Evolutionary conservation across 495 filamentous ascomycete genomes (phyloP), one percentile per base, ranked within the genome.

Genomic region (Chaetomium cochliodes): DNA sequence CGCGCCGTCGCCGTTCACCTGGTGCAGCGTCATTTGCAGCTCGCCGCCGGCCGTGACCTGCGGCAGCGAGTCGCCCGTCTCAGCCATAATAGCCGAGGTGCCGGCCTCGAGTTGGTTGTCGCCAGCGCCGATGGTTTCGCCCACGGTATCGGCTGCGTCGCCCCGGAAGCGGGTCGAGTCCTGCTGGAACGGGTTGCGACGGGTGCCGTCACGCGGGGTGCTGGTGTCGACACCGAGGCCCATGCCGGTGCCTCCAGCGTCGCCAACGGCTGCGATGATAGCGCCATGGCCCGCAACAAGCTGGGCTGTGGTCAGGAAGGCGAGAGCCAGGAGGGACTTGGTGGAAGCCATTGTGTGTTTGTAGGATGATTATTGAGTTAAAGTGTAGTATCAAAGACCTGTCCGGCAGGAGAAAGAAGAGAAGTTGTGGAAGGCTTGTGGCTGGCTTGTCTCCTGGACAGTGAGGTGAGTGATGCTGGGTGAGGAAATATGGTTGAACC

Each of bases 131-230:
- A 79, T 64, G 2, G 76, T 80, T 69, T 81, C 76, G 58, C 78
- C 76, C 58, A 81, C 54, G 16, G 80, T 79, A n/a, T 75, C 71
- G n/a, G 75, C 78, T 7, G 73, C 65, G 50, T 68, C 66, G 25
- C 77, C 78, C 42, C 72, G 66, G 77, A 85, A 85, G 18, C 83
- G 79, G 49, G 82, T 84, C 56, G 69, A 74, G 64, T 85, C 82
- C 47, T 81, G 81, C 66, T 85, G 82, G 74, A 84, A 84, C 8
- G 82, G 82, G 11, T 66, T 67, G 33, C 82, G 79, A 4, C 73
- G 65, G n/a, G 82, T 83, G 39, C 82, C 82, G 60, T 82, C 80
- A 20, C 82, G 81, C 16, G 82, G 82, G 6, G 82, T 85, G 59
- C 66, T 67, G 52, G 76, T 73, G 67, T 84, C 76, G 65, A 85